phyloP scores from a whole-genome alignment of 495 filamentous ascomycete genomes.

The Penicillium subrubescens region DNA sequence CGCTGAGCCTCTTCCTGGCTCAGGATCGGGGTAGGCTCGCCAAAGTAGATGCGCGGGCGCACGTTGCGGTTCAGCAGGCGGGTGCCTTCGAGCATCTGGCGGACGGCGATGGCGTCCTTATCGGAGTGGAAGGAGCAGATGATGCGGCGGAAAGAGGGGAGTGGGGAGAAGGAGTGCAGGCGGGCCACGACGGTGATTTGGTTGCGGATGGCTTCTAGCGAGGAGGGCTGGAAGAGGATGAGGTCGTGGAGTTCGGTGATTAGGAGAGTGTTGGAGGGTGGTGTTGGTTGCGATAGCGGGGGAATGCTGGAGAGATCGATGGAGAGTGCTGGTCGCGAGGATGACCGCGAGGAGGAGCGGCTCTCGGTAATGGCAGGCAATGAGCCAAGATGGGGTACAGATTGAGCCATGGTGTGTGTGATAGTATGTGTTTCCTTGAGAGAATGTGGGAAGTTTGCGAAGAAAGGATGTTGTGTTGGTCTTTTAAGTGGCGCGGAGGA shows the following conservation, averaged over 20 bases:
- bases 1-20: constrained; percentile 52
- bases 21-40: constrained; percentile 68
- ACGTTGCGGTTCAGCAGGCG: constrained; percentile 62
- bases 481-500: constrained; percentile 1
- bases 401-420: constrained; percentile 28
- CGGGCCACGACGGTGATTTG: constrained; percentile 67
- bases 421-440: not conserved
- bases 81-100: constrained; percentile 70
- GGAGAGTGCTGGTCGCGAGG: constrained; percentile 59
- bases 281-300: constrained; percentile 72
- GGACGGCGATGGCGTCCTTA: constrained; percentile 72
- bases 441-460: not conserved
- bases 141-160: constrained; percentile 91
- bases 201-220: constrained; percentile 73
- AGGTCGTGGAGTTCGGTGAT: constrained; percentile 82
- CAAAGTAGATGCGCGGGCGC: constrained; percentile 83
- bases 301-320: constrained; percentile 84
- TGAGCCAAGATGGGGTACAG: constrained; percentile 29
- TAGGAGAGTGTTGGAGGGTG: constrained; percentile 90
- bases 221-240: constrained; percentile 74
- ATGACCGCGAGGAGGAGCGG: constrained; percentile 40
- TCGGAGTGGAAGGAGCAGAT: constrained; percentile 80
- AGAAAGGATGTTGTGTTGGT: not conserved
- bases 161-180: constrained; percentile 85
- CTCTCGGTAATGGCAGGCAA: constrained; percentile 31